Base-by-base conservation (phyloP, 805 yeast species). In the Schwanniomyces pseudopolymorphus region DNA sequence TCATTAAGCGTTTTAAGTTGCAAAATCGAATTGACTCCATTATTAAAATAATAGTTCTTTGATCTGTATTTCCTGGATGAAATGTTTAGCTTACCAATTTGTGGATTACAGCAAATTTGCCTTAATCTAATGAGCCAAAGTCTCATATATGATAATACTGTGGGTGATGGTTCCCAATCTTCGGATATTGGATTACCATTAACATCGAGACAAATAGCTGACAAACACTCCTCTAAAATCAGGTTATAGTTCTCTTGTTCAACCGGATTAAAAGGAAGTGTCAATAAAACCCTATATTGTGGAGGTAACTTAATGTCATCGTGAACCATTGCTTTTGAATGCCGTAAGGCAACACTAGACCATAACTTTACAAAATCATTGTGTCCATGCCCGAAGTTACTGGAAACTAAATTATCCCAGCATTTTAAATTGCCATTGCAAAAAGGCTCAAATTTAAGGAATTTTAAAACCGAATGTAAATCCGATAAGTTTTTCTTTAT, bases 171-270 rank as follows among this genome's bases (percentile, higher is more conserved):
- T 50, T 75, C 73, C 80, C 81, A 74, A 52, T 73, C 78, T 9
- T 72, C 74, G 3, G 67, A 57, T 1, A 71, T 60, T 0, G 85
- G 85, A 35, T 70, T 70, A 13, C 83, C 83, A 26, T 69, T 63
- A 7, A 77, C 79, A 56, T 74, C 74, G 28, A 84, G 69, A 3
- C 83, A 83, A 26, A 81, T 87, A 25, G 70, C 77, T 13, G 64
- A 57, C 43, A 81, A 68, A 57, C 89, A 89, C n/a, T 79, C 77
- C 16, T 77, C 73, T 58, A 81, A 81, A 17, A 81, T 54, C 52
- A 82, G 81, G 43, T 83, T 78, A 60, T 94, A 94, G 56, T 88
- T 84, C 58, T 88, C 89, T 58, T 87, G 86, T 60, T 94, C 99
- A 17, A 94, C 79, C 0, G 89, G 83, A 3, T 87, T 83, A 61